phyloP scores from a whole-genome alignment of 2,329 filamentous ascomycete genomes.

The Tolypocladium ovalisporum region DNA sequence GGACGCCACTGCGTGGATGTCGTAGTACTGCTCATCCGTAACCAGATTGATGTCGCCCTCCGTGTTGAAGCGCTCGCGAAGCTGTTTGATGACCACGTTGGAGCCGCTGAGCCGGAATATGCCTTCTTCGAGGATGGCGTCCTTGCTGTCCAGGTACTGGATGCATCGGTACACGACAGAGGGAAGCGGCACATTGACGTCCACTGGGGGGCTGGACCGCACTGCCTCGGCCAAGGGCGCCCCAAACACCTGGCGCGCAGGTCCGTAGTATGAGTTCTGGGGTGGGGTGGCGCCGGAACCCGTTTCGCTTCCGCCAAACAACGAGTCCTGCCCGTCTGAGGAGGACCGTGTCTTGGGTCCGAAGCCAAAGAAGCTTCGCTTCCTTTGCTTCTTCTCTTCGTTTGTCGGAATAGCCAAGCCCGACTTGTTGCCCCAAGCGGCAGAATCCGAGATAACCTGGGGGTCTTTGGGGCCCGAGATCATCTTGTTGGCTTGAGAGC shows the following conservation, averaged over 20 bases:
- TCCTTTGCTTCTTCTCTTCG: conserved; percentile 73
- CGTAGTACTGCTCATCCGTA: conserved; percentile 74
- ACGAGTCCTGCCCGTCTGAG: conserved; percentile 45
- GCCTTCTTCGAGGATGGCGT: conserved; percentile 77
- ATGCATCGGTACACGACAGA: conserved; percentile 93
- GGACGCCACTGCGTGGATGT: conserved; percentile 92
- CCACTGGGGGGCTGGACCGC: conserved; percentile 61
- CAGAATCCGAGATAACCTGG: conserved; percentile 69
- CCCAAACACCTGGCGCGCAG: conserved; percentile 68
- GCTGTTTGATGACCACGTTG: conserved; percentile 81
- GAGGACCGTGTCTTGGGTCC: conserved; percentile 49
- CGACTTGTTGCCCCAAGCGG: conserved; percentile 79
- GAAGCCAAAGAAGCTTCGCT: conserved; percentile 66
- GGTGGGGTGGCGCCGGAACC: conserved; percentile 31
- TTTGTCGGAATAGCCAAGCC: conserved; percentile 33
- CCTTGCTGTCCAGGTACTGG: conserved; percentile 77
- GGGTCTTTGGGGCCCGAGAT: conserved; percentile 84
- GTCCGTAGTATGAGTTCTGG: conserved; percentile 35
- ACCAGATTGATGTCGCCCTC: conserved; percentile 88
- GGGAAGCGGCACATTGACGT: conserved; percentile 66
- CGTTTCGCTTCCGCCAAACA: conserved; percentile 38
- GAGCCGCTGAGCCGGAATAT: conserved; percentile 97
- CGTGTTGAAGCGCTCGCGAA: conserved; percentile 85
- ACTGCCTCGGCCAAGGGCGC: conserved; percentile 79
- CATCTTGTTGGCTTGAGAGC: conserved; percentile 29